These are phyloP conservation scores for Saccharomyces jurei DNA, from an alignment of 805 yeast species.

Conservation along the genomic window DNA sequence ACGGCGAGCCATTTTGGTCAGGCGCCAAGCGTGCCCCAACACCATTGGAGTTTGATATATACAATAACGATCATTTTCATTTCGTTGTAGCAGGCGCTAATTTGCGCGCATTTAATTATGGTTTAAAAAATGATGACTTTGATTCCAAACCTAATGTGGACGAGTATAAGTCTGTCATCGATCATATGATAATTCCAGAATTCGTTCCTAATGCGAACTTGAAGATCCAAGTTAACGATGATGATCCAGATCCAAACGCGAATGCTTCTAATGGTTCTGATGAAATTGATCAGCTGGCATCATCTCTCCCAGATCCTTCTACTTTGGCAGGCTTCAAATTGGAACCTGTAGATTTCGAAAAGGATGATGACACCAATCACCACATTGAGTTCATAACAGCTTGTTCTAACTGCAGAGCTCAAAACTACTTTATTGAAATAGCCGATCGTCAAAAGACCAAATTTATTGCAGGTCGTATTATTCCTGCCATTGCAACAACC, in stretches of 20 bases:
- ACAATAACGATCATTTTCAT: constrained; percentile 68
- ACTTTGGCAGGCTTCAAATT: constrained; percentile 82
- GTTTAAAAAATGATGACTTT: constrained; percentile 67
- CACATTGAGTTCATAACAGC: constrained; percentile 95
- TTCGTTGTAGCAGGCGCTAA: constrained; percentile 87
- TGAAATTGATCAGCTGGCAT: constrained; percentile 60
- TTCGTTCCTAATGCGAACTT: constrained; percentile 71
- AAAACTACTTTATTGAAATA: constrained; percentile 78
- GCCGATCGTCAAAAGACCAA: constrained; percentile 88
- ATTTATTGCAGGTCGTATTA: constrained; percentile 95
- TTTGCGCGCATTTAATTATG: constrained; percentile 82
- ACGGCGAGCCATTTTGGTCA: constrained; percentile 94
- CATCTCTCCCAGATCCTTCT: constrained; percentile 80
- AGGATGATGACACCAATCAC: constrained; percentile 94
- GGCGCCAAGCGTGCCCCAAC: constrained; percentile 96
- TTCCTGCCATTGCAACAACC: constrained; percentile 98
- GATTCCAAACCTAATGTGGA: constrained; percentile 41
- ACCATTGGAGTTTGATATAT: constrained; percentile 70
- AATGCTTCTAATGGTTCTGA: constrained; percentile 45
- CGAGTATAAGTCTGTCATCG: constrained; percentile 47
- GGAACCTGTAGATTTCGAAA: constrained; percentile 89
- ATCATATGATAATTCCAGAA: constrained; percentile 43
- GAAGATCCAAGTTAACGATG: constrained; percentile 75
- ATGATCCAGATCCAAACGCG: constrained; percentile 82
- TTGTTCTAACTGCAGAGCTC: constrained; percentile 93